Conservation (phyloP, 768 basidiomycete species). For the Phlebiopsis flavidoalba region DNA sequence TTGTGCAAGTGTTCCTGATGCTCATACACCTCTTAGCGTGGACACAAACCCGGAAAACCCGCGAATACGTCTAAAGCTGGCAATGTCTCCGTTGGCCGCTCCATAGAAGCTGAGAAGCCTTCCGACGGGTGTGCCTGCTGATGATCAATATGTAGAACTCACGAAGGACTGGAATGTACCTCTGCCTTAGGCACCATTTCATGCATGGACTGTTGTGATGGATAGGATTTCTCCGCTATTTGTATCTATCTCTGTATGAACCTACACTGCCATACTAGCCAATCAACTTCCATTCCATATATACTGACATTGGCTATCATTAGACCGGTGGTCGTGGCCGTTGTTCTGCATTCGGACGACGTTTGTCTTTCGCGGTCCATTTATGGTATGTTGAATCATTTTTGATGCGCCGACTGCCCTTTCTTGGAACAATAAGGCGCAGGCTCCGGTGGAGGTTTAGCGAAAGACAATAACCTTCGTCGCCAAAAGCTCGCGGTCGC, state of each 20-base stretch:
- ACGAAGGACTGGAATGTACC: not conserved
- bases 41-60: constrained; percentile 12
- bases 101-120: constrained; percentile 8
- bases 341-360: not conserved
- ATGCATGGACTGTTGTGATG: not conserved
- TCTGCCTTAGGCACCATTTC: not conserved
- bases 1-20: too few species aligned
- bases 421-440: constrained; percentile 11
- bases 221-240: not conserved
- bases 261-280: not conserved
- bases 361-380: not conserved
- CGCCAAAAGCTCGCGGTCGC: not conserved
- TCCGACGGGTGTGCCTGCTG: constrained; percentile 12
- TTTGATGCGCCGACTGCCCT: constrained; percentile 9
- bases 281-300: not conserved
- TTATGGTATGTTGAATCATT: not conserved
- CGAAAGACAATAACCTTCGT: constrained; percentile 11
- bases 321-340: not conserved
- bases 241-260: constrained; percentile 1
- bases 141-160: not conserved
- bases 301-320: not conserved
- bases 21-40: constrained; percentile 1
- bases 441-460: not conserved
- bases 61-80: constrained; percentile 6
- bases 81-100: constrained; percentile 9